phyloP scores from a whole-genome alignment of 2,329 filamentous ascomycete species.

The Colletotrichum abscissum region DNA sequence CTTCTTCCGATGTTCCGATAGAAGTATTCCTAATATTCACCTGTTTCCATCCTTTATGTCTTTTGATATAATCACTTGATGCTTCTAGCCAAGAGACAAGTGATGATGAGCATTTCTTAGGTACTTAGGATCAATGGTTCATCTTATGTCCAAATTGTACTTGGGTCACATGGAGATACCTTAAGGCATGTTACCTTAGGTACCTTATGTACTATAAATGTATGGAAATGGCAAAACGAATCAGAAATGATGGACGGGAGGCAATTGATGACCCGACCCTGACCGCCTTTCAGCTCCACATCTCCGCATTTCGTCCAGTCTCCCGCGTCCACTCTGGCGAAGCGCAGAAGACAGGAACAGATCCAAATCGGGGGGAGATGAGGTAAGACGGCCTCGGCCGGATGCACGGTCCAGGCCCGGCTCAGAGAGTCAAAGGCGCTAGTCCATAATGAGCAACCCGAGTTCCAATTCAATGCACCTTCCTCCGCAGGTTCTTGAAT shows the following conservation, averaged over 20 bases:
- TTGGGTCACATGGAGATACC: neutral
- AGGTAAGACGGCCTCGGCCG: slow-evolving; percentile 20
- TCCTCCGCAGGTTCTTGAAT: neutral
- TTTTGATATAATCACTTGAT: neutral
- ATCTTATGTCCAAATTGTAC: neutral
- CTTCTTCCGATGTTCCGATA: slow-evolving; percentile 1
- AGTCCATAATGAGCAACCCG: neutral
- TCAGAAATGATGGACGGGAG: neutral
- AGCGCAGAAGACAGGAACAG: neutral
- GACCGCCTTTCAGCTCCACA: slow-evolving; percentile 31
- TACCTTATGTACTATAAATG: no score
- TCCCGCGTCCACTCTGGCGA: neutral
- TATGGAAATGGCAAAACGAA: neutral
- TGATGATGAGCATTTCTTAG: no score
- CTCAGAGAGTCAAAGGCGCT: neutral
- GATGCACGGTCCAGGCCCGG: slow-evolving; percentile 23
- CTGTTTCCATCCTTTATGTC: no score
- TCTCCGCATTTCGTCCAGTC: slow-evolving; percentile 24
- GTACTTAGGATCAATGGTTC: slow-evolving; percentile 2
- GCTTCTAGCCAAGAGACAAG: neutral
- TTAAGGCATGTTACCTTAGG: no score
- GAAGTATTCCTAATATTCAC: neutral
- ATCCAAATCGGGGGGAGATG: slow-evolving; percentile 9
- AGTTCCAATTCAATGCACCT: neutral
- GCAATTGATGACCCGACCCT: slow-evolving; percentile 16